Conservation (phyloP, 768 basidiomycete species). For the Termitomyces eurrhizus region DNA sequence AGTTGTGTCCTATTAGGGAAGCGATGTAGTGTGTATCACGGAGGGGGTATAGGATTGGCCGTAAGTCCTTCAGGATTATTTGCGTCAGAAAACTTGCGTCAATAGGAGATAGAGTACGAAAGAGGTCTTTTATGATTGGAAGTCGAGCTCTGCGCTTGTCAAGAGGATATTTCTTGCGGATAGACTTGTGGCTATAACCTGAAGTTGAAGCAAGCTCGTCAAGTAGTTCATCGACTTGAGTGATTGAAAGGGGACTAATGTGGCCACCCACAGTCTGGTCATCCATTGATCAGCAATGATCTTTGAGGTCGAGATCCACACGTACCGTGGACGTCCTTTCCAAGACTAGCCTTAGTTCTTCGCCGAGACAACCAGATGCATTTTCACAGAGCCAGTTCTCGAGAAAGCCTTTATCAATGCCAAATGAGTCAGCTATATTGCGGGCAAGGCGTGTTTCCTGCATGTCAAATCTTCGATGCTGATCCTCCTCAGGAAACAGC, state of each 20-base stretch:
- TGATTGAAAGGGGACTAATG: conserved; percentile 35
- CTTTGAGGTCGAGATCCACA: conserved; percentile 9
- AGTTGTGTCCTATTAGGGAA: conserved; percentile 54
- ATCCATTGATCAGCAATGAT: not conserved
- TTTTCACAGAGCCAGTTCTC: conserved; percentile 38
- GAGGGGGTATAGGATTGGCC: conserved; percentile 73
- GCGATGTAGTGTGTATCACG: conserved; percentile 44
- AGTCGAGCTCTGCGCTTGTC: conserved; percentile 25
- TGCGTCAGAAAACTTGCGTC: conserved; percentile 76
- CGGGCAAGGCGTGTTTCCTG: conserved; percentile 60
- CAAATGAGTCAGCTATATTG: conserved; percentile 47
- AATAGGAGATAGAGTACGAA: conserved; percentile 51
- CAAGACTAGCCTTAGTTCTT: conserved; percentile 50
- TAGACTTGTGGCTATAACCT: conserved; percentile 49
- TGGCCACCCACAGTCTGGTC: conserved; percentile 26
- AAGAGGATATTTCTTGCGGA: conserved; percentile 31
- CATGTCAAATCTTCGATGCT: conserved; percentile 64
- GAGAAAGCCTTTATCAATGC: conserved; percentile 28
- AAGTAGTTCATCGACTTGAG: conserved; percentile 61
- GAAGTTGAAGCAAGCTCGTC: conserved; percentile 73
- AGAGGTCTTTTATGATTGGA: conserved; percentile 52
- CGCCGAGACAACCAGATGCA: conserved; percentile 66
- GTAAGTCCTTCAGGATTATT: conserved; percentile 84
- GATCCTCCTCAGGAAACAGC: conserved; percentile 84
- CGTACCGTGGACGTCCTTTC: conserved; percentile 35